Evolutionary conservation across 2,329 filamentous ascomycete species (phyloP).

Genomic region (Epichloe gansuensis): DNA sequence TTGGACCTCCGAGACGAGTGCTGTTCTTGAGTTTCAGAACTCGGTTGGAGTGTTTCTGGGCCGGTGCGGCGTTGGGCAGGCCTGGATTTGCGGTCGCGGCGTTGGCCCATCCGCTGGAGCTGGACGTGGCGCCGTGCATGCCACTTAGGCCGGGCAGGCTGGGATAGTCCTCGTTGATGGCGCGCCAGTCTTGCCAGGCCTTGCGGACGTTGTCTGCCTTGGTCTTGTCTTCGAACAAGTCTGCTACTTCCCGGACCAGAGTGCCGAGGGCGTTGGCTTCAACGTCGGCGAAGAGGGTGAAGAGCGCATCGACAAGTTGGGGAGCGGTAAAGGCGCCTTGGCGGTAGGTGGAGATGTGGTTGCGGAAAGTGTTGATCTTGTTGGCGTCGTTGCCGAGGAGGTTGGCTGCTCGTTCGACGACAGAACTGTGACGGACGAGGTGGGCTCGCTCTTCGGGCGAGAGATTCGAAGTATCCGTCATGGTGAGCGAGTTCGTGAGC

Average conservation of each 20-base stretch:
- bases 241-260: slow-evolving; percentile 78
- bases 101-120: slow-evolving; percentile 44
- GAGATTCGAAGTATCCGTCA: slow-evolving; percentile 38
- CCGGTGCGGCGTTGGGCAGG: slow-evolving; percentile 24
- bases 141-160: slow-evolving; percentile 66
- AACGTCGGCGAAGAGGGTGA: slow-evolving; percentile 68
- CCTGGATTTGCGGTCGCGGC: slow-evolving; percentile 47
- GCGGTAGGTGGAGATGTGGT: slow-evolving; percentile 66
- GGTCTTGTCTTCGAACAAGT: slow-evolving; percentile 72
- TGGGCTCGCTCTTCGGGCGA: slow-evolving; percentile 72
- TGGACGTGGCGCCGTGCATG: slow-evolving; percentile 47
- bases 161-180: slow-evolving; percentile 92
- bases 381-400: slow-evolving; percentile 63
- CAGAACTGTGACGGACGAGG: slow-evolving; percentile 64
- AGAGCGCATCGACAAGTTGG: slow-evolving; percentile 76
- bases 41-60: slow-evolving; percentile 37
- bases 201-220: slow-evolving; percentile 65
- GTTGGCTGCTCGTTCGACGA: slow-evolving; percentile 72
- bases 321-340: slow-evolving; percentile 55
- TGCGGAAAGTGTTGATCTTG: slow-evolving; percentile 69
- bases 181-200: slow-evolving; percentile 91
- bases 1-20: slow-evolving; percentile 30
- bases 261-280: slow-evolving; percentile 73
- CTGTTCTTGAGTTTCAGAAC: slow-evolving; percentile 48
- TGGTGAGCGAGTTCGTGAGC: slow-evolving; percentile 37